phyloP scores from a whole-genome alignment of 768 basidiomycete genomes.

The Auriscalpium vulgare region DNA sequence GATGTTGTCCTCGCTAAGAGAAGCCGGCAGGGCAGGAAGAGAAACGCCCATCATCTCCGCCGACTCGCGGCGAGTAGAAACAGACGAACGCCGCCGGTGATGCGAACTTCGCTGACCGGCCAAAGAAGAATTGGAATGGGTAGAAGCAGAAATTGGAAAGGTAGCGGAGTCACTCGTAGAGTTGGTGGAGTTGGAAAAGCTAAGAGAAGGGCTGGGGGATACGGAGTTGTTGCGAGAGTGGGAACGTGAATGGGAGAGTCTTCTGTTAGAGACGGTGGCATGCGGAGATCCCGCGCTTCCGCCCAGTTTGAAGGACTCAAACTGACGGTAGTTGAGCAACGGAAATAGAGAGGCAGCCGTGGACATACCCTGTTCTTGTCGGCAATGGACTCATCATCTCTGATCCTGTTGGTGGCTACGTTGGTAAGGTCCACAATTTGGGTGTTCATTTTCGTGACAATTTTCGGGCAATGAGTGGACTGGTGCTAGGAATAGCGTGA shows the following conservation, averaged over 20 bases:
- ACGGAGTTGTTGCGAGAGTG: conserved; percentile 65
- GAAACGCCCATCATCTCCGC: conserved; percentile 86
- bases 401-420: conserved; percentile 18
- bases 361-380: conserved; percentile 36
- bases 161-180: background rate
- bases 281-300: conserved; percentile 26
- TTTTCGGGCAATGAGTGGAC: conserved; percentile 27
- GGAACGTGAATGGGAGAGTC: conserved; percentile 53
- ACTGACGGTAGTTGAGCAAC: conserved; percentile 28
- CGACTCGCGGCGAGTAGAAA: conserved; percentile 84
- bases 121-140: conserved; percentile 25
- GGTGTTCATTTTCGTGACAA: conserved; percentile 14
- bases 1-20: conserved; percentile 57
- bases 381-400: conserved; percentile 27
- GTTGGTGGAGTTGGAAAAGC: conserved; percentile 19
- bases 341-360: conserved; percentile 1
- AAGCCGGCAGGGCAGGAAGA: conserved; percentile 55
- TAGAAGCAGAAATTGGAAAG: conserved; percentile 33
- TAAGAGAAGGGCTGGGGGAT: conserved; percentile 18
- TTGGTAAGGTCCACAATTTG: conserved; percentile 32
- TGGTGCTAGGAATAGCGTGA: conserved; percentile 26
- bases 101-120: conserved; percentile 63
- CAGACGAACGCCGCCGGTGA: conserved; percentile 78
- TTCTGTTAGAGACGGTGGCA: conserved; percentile 28
- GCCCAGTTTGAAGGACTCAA: conserved; percentile 70